A percentile compares a stretch with the other conserved stretches of the same genome.
These are phyloP conservation scores for Psilocybe mexicana DNA, from an alignment of 1,284 basidiomycete species.

Conservation along the genomic window DNA sequence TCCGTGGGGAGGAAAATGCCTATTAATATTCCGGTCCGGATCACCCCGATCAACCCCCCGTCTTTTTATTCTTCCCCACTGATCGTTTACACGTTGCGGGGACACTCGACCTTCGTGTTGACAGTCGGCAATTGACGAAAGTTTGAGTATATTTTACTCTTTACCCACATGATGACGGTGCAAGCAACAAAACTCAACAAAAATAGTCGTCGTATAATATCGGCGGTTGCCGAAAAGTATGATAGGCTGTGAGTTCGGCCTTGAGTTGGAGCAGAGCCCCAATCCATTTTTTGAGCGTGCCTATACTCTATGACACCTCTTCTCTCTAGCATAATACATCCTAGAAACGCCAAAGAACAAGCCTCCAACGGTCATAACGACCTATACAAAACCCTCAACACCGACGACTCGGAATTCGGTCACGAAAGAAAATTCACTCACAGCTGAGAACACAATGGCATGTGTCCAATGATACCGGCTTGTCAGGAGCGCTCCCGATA, in stretches of 20 bases:
- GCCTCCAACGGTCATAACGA: slow-evolving; percentile 16
- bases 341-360: slow-evolving; percentile 16
- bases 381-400: slow-evolving; percentile 2
- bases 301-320: slow-evolving; percentile 16
- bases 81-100: no score
- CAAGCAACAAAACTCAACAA: no score
- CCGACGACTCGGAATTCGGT: background rate
- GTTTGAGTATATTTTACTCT: no score
- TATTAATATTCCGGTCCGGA: background rate
- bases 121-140: no score
- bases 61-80: background rate
- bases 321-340: slow-evolving; percentile 13
- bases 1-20: background rate
- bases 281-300: background rate
- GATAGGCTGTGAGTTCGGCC: no score
- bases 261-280: background rate
- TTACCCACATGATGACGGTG: no score
- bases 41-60: no score
- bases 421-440: background rate
- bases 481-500: slow-evolving; percentile 25
- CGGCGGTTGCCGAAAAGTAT: no score
- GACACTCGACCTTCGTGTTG: no score
- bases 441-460: slow-evolving; percentile 22
- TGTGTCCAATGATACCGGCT: slow-evolving; percentile 21
- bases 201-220: no score